Base-by-base conservation (phyloP, 2,329 filamentous ascomycete species). In the Aureobasidium vineae region DNA sequence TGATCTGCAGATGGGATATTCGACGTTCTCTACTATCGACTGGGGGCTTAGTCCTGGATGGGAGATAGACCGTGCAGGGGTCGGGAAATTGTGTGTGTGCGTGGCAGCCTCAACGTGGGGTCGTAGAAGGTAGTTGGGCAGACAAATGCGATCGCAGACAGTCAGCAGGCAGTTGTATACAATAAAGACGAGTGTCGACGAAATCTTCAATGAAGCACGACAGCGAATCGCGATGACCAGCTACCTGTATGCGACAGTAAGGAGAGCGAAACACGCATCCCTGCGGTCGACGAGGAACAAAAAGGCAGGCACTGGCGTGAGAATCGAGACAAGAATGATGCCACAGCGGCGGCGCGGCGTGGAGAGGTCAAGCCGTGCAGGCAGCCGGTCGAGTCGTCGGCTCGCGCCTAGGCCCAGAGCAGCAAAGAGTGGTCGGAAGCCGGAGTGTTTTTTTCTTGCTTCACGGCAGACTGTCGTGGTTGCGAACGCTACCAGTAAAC, bases 91-190 rank as follows among this genome's bases (percentile, higher is more conserved):
- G 43, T 57, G 52, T 57, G 54, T 53, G 31, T 57, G 54, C 45
- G 54, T 59, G 54, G 57, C 57, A 60, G 57, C 43, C 59, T 50
- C 59, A 50, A 63, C 45, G 59, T 52, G 59, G 59, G 59, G 59
- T 60, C 19, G 57, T 10, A 31, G 26, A 10, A 28, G 31, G 26
- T 8, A 50, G 45, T 21, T 49, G 45, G 11, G 8, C 11, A 26
- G 23, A 47, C 2, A 43, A 21, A 15, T 6, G 28, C 26, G 19
- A 60, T 36, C n/a, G 57, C 28, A 36, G 28, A n/a, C 13, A 60
- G n/a, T 11, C 50, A 53, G 50, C 31, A 53, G 50, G 19, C 21
- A 53, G 31, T 21, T n/a, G 15, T 56, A 26, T 8, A n/a, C 8
- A 6, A 23, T 26, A 36, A 16, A 60, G 19, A 60, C 16, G 6